These are phyloP conservation scores for Amanita pallidorosea DNA, from an alignment of 768 basidiomycete genomes.

Conservation along the genomic window DNA sequence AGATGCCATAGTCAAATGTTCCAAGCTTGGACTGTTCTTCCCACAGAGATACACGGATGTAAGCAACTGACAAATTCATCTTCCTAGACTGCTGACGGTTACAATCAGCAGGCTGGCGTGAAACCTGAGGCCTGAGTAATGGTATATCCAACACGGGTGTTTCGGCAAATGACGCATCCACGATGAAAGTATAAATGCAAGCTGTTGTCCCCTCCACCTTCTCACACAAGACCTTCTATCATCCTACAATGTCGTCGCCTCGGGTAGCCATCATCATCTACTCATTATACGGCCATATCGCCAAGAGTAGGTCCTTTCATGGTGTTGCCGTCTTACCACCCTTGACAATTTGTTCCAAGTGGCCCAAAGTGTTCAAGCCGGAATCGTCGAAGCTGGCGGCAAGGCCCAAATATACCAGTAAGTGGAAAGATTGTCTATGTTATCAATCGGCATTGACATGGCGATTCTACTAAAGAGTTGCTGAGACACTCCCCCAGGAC, in stretches of 20 bases:
- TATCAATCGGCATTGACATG: background rate
- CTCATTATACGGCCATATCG: conserved; percentile 68
- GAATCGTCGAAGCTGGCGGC: conserved; percentile 39
- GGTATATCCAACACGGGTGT: too few species aligned
- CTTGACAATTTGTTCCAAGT: conserved; percentile 28
- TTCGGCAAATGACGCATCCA: too few species aligned
- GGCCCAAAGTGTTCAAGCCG: conserved; percentile 41
- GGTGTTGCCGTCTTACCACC: background rate
- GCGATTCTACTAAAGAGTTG: conserved; percentile 41
- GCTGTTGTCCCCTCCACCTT: too few species aligned
- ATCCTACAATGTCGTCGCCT: conserved; percentile 31
- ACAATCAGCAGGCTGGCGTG: too few species aligned
- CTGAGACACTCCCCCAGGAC: conserved; percentile 69
- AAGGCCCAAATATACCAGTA: conserved; percentile 44
- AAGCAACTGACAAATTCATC: too few species aligned
- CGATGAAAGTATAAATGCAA: too few species aligned
- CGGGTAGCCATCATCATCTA: conserved; percentile 66
- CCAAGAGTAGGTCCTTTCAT: conserved; percentile 35
- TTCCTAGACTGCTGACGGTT: too few species aligned
- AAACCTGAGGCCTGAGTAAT: too few species aligned
- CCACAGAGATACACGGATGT: too few species aligned
- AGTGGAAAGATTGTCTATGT: conserved; percentile 10
- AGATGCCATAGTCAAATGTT: too few species aligned
- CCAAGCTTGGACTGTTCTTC: too few species aligned
- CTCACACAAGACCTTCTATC: too few species aligned